Evolutionary conservation across 108 stramenopile genomes (phyloP).

Genomic region (Discostella stelligeroides): DNA sequence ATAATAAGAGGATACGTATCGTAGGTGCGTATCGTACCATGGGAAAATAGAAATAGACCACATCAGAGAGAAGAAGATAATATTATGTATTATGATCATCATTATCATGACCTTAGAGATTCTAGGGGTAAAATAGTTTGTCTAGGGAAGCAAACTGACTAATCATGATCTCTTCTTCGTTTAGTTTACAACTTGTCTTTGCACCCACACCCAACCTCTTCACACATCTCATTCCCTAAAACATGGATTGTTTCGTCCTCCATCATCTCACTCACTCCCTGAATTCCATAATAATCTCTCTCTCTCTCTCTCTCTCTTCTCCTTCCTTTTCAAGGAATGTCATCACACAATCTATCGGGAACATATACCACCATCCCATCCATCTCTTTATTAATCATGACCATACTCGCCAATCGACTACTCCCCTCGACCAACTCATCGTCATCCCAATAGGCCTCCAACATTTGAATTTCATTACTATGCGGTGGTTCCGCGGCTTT

Average conservation of each 20-base stretch:
- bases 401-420: slow-evolving; percentile 73
- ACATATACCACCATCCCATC: slow-evolving; percentile 91
- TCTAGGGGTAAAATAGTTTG: too few species aligned
- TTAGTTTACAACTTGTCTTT: too few species aligned
- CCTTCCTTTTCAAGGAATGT: slow-evolving; percentile 75
- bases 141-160: too few species aligned
- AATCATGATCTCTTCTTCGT: too few species aligned
- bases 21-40: too few species aligned
- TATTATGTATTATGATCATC: too few species aligned
- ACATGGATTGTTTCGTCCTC: background rate
- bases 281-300: background rate
- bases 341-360: slow-evolving; percentile 85
- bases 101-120: background rate
- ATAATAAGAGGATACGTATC: too few species aligned
- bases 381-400: slow-evolving; percentile 80
- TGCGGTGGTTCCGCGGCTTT: slow-evolving; percentile 58
- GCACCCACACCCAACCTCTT: too few species aligned
- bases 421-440: slow-evolving; percentile 78
- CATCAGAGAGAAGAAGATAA: too few species aligned
- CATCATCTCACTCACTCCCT: background rate
- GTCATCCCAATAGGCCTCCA: slow-evolving; percentile 86
- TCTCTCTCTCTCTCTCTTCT: too few species aligned
- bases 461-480: slow-evolving; percentile 56
- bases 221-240: too few species aligned
- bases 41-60: too few species aligned